These are phyloP conservation scores for Penicillium steckii DNA, from an alignment of 495 filamentous ascomycete species.

Conservation along the genomic window DNA sequence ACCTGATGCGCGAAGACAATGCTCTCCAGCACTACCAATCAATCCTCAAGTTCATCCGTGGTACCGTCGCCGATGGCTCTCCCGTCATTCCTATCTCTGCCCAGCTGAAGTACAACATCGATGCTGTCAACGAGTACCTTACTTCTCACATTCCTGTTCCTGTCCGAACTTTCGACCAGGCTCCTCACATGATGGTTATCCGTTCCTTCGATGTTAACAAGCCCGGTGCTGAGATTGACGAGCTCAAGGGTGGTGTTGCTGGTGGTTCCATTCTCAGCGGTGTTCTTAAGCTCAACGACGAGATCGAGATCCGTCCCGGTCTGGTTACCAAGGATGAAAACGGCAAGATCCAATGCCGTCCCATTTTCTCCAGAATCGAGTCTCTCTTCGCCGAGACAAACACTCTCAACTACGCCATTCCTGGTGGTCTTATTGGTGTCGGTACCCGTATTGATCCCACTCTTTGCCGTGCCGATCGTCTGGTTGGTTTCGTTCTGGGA, in stretches of 20 bases:
- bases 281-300: constrained; percentile 91
- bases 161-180: constrained; percentile 79
- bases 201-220: constrained; percentile 99
- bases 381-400: constrained; percentile 97
- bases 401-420: constrained; percentile 95
- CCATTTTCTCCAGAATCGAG: constrained; percentile 93
- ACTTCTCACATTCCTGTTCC: constrained; percentile 92
- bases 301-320: constrained; percentile 97
- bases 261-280: constrained; percentile 95
- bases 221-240: constrained; percentile 98
- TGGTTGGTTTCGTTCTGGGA: constrained; percentile 96
- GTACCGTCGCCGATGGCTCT: constrained; percentile 92
- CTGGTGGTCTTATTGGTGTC: constrained; percentile 94
- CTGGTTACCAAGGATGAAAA: constrained; percentile 91
- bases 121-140: constrained; percentile 93
- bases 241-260: constrained; percentile 97
- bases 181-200: constrained; percentile 98
- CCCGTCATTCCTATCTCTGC: constrained; percentile 98
- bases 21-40: constrained; percentile 92
- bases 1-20: constrained; percentile 91
- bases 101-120: constrained; percentile 99
- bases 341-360: constrained; percentile 91
- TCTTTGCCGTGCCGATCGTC: constrained; percentile 90
- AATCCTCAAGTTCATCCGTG: constrained; percentile 95
- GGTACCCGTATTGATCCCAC: constrained; percentile 97